These are phyloP conservation scores for Aspergillus bombycis DNA, from an alignment of 2,329 filamentous ascomycete genomes.

Conservation along the genomic window DNA sequence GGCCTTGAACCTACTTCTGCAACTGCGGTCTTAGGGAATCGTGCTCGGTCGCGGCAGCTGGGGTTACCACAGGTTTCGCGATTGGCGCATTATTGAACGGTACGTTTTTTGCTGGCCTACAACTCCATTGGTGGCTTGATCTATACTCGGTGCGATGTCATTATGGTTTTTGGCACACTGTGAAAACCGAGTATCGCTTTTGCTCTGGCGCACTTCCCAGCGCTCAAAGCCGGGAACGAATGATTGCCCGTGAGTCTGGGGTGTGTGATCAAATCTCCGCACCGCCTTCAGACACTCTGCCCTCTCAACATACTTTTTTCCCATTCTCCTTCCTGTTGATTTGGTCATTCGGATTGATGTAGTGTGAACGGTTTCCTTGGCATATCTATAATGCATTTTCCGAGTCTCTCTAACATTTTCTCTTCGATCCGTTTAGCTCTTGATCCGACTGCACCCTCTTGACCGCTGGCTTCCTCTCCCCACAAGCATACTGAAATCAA, in stretches of 20 bases:
- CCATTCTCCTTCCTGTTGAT: conserved; percentile 11
- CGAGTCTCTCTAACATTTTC: conserved; percentile 28
- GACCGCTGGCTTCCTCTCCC: conserved; percentile 13
- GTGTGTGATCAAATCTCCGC: conserved; percentile 44
- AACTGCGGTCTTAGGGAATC: conserved; percentile 32
- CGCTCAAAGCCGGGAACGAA: conserved; percentile 25
- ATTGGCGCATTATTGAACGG: conserved; percentile 43
- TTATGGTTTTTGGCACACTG: not conserved
- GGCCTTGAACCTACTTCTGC: conserved; percentile 13
- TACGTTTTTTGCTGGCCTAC: conserved; percentile 33
- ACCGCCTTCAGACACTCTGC: conserved; percentile 39
- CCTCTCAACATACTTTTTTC: conserved; percentile 24
- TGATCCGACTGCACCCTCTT: conserved; percentile 12
- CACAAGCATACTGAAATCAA: conserved; percentile 25
- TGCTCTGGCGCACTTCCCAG: conserved; percentile 26
- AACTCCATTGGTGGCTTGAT: conserved; percentile 12
- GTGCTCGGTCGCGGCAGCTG: conserved; percentile 40
- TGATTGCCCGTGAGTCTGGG: conserved; percentile 32
- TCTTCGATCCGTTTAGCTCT: conserved; percentile 25
- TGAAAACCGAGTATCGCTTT: conserved; percentile 10
- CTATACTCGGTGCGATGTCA: conserved; percentile 6
- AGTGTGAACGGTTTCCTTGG: conserved; percentile 17
- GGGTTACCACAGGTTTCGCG: conserved; percentile 32
- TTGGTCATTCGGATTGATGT: not conserved
- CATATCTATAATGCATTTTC: conserved; percentile 1